Evolutionary conservation across 2,329 filamentous ascomycete genomes (phyloP), one percentile per base, ranked within the genome.

Genomic region (Aspergillus tanneri): DNA sequence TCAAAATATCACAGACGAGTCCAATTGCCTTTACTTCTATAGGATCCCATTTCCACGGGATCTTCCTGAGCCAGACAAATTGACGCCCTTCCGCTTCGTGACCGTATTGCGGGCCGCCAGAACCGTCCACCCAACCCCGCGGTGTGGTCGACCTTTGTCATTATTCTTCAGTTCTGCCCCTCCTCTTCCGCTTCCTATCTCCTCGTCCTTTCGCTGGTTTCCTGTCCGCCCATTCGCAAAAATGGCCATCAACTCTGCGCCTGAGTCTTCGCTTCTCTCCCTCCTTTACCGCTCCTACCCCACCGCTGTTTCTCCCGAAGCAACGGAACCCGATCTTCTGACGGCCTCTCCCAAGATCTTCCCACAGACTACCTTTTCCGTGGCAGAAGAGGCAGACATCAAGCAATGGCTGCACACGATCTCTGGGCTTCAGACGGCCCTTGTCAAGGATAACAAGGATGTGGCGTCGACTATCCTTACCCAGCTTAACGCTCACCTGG

Each of bases 321-420:
- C 67, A 39, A 72, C 70, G 36, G 71, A 73, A 56, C 64, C 67
- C 43, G 71, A 75, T 46, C 68, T 74, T 34, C 65, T 68, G 54
- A 64, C 75, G 58, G 68, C 75, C 55, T 76, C 74, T 52, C 71
- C 78, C 69, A 82, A 78, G 66, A 87, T 92, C 63, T 83, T 90
- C 74, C 77, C 81, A 56, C 73, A 80, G 55, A 80, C 82, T 66
- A 84, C 81, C 61, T 95, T 93, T 77, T 83, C 83, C 54, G 77
- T 85, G 61, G 80, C 83, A 57, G 91, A 97, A 75, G 85, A 91
- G 74, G 82, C 87, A 14, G 90, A 96, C 74, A 87, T 96, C 69
- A 84, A 86, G 72, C 86, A 93, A 77, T 96, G 91, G 91, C 80
- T 92, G 65, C 85, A 83, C 64, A 88, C 87, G 37, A 83, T 88